Percentiles rank a stretch among this genome's conserved stretches.
Conservation (phyloP, 2,329 filamentous ascomycete genomes). For the Talaromyces sp. region DNA sequence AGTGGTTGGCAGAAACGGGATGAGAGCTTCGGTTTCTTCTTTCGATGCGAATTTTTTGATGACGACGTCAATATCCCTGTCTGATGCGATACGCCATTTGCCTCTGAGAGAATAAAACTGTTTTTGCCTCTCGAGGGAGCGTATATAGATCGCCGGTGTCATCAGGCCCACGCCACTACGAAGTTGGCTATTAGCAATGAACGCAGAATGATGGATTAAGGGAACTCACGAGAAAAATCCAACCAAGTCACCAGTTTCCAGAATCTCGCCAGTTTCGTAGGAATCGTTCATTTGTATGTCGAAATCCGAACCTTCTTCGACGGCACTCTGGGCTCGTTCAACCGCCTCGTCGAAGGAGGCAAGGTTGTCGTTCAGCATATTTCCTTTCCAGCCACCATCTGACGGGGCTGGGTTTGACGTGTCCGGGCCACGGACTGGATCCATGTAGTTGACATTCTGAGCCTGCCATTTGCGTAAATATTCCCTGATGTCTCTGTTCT, state of each 20-base stretch:
- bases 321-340: slow-evolving; percentile 19
- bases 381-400: slow-evolving; percentile 19
- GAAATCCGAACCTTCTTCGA: slow-evolving; percentile 24
- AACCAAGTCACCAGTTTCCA: slow-evolving; percentile 40
- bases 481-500: slow-evolving; percentile 35
- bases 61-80: slow-evolving; percentile 43
- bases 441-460: slow-evolving; percentile 22
- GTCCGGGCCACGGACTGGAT: slow-evolving; percentile 24
- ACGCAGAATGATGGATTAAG: background rate
- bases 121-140: slow-evolving; percentile 35
- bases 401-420: slow-evolving; percentile 10
- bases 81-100: slow-evolving; percentile 38
- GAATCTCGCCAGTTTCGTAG: slow-evolving; percentile 23
- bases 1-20: slow-evolving; percentile 47
- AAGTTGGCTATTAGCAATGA: slow-evolving; percentile 2
- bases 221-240: slow-evolving; percentile 28
- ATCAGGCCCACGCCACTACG: slow-evolving; percentile 23
- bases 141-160: slow-evolving; percentile 37
- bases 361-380: slow-evolving; percentile 30
- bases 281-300: slow-evolving; percentile 25
- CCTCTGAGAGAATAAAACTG: slow-evolving; percentile 42
- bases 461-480: slow-evolving; percentile 39
- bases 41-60: slow-evolving; percentile 47
- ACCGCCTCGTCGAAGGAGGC: slow-evolving; percentile 23
- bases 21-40: slow-evolving; percentile 42